phyloP scores from a whole-genome alignment of 345 rosid species.

The Acer negundo region DNA sequence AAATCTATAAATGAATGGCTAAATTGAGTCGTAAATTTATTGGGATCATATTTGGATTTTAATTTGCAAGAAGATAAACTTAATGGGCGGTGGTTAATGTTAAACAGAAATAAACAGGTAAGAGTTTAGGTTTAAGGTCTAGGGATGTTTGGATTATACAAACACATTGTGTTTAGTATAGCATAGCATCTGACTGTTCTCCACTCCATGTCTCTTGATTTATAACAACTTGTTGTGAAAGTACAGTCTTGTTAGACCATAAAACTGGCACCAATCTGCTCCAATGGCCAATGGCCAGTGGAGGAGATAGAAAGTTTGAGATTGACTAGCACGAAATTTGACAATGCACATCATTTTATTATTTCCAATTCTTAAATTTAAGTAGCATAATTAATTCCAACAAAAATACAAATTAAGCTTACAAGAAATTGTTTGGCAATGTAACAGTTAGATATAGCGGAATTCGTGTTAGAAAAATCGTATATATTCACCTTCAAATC shows the following conservation, averaged over 20 bases:
- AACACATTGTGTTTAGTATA: no score
- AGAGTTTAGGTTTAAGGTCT: no score
- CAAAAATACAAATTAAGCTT: background rate
- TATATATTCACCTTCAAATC: background rate
- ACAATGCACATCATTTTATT: constrained; percentile 18
- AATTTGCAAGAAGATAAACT: no score
- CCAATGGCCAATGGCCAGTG: constrained; percentile 92
- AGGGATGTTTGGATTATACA: no score
- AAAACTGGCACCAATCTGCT: constrained; percentile 63
- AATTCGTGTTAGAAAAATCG: constrained; percentile 57
- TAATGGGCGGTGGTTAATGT: no score
- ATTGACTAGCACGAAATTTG: constrained; percentile 46
- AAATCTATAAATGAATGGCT: no score
- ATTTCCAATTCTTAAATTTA: background rate
- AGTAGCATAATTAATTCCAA: background rate
- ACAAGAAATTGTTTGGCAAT: constrained; percentile 9
- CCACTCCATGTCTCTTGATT: background rate
- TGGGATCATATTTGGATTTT: no score
- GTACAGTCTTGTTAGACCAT: constrained; percentile 60
- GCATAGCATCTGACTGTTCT: no score
- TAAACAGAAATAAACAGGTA: no score
- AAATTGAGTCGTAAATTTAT: no score
- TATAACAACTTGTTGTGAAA: constrained; percentile 17
- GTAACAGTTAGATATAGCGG: constrained; percentile 61
- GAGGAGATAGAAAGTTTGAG: constrained; percentile 75